These are phyloP conservation scores for Vachellia collinsii DNA, from an alignment of 306 rosid genomes.

Conservation along the genomic window DNA sequence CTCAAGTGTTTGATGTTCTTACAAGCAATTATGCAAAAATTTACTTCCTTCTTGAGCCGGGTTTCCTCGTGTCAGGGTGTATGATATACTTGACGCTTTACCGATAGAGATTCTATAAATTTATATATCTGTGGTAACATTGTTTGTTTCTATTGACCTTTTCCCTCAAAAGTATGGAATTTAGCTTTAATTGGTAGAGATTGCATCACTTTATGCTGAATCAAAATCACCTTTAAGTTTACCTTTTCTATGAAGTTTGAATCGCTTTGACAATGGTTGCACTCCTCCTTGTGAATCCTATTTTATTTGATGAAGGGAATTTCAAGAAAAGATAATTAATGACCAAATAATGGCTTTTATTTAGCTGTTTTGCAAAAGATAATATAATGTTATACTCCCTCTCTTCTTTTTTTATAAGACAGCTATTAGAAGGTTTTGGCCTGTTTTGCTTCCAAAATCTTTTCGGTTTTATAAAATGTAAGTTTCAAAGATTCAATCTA, in stretches of 20 bases:
- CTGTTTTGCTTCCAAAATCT: not conserved
- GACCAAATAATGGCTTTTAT: not conserved
- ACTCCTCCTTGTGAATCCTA: no score
- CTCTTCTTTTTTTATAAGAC: not conserved
- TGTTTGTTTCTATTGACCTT: not conserved
- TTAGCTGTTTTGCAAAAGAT: not conserved
- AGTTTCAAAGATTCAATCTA: not conserved
- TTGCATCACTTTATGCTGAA: not conserved
- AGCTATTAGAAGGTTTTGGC: not conserved
- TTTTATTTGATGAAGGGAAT: no score
- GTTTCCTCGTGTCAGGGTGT: slow-evolving; percentile 14
- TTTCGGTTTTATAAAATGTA: not conserved
- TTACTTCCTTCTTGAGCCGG: slow-evolving; percentile 22
- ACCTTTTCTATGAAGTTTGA: not conserved
- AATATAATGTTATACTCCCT: not conserved
- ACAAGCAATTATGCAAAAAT: slow-evolving; percentile 12
- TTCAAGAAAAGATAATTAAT: no score
- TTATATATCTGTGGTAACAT: not conserved
- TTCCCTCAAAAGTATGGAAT: not conserved
- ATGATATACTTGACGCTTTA: slow-evolving; percentile 4
- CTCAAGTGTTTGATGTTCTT: slow-evolving; percentile 19
- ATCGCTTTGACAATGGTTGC: no score
- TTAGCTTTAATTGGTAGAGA: not conserved
- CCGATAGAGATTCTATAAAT: not conserved
- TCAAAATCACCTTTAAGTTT: not conserved